A percentile compares a stretch with the other conserved stretches of the same genome.
Conservation (phyloP, 139 green algal genomes). For the Chlorella vulgaris region DNA sequence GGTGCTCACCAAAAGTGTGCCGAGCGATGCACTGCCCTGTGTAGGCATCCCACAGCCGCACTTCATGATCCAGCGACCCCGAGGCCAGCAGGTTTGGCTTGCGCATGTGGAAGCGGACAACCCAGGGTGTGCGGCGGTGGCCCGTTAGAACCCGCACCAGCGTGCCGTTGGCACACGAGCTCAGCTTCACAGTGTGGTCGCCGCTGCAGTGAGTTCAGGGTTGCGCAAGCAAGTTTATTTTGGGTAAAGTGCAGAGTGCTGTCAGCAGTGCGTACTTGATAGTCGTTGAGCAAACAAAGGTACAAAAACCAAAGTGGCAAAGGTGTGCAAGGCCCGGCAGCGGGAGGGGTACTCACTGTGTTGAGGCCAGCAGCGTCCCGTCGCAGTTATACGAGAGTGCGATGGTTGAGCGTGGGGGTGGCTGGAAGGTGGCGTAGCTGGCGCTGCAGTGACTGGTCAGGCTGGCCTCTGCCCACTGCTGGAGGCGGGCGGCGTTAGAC, state of each 20-base stretch:
- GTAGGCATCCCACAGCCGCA: slow-evolving; percentile 81
- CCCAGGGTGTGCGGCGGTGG: slow-evolving; percentile 89
- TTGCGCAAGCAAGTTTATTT: background rate
- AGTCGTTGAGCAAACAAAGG: background rate
- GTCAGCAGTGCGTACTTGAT: background rate
- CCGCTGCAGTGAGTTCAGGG: slow-evolving; percentile 61
- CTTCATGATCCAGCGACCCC: slow-evolving; percentile 85
- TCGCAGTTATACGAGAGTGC: slow-evolving; percentile 83
- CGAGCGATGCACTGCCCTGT: slow-evolving; percentile 67
- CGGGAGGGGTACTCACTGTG: slow-evolving; percentile 69
- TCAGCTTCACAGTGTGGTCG: slow-evolving; percentile 94
- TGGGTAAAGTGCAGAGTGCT: background rate
- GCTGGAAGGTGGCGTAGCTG: slow-evolving; percentile 67
- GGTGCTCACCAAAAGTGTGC: slow-evolving; percentile 78
- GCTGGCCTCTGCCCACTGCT: slow-evolving; percentile 33
- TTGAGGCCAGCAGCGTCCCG: slow-evolving; percentile 80
- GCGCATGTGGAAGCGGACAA: slow-evolving; percentile 86
- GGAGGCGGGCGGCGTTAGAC: background rate
- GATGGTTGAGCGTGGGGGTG: slow-evolving; percentile 87
- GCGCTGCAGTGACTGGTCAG: slow-evolving; percentile 32
- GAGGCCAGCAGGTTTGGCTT: slow-evolving; percentile 74
- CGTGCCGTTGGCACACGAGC: slow-evolving; percentile 57
- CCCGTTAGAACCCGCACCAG: slow-evolving; percentile 68
- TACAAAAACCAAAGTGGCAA: background rate
- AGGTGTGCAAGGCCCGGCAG: background rate